phyloP scores from a whole-genome alignment of 1,284 basidiomycete genomes.

The Sanghuangporus sanghuang region DNA sequence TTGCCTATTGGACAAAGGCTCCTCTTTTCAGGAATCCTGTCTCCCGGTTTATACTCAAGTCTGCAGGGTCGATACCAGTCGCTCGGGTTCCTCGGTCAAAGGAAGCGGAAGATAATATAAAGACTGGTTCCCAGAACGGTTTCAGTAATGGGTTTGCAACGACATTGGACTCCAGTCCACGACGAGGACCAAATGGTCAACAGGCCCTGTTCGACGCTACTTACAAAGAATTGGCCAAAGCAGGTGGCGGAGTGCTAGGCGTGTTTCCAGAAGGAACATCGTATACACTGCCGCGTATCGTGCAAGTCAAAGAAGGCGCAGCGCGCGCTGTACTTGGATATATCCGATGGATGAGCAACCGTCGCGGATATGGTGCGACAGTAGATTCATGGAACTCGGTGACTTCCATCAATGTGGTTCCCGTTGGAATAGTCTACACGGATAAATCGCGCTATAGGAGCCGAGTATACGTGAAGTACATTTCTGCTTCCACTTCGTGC shows the following conservation, averaged over 20 bases:
- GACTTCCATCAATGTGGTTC: slow-evolving; percentile 48
- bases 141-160: background rate
- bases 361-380: slow-evolving; percentile 1
- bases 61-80: slow-evolving; percentile 74
- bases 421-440: slow-evolving; percentile 69
- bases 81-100: slow-evolving; percentile 41
- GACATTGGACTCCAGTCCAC: slow-evolving; percentile 20
- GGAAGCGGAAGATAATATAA: background rate
- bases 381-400: background rate
- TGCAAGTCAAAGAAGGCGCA: slow-evolving; percentile 68
- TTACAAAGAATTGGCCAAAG: slow-evolving; percentile 51
- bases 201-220: slow-evolving; percentile 59
- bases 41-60: slow-evolving; percentile 49
- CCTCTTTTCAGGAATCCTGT: slow-evolving; percentile 60
- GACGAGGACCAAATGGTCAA: slow-evolving; percentile 31
- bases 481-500: background rate
- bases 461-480: slow-evolving; percentile 42
- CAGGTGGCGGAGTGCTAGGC: slow-evolving; percentile 59
- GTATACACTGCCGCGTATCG: slow-evolving; percentile 61
- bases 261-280: slow-evolving; percentile 74
- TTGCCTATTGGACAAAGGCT: slow-evolving; percentile 75
- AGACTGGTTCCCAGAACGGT: background rate
- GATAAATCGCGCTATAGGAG: slow-evolving; percentile 69
- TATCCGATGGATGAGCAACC: slow-evolving; percentile 36
- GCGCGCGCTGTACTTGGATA: slow-evolving; percentile 80